These are phyloP conservation scores for Heliosperma pusillum DNA, from an alignment of 148 eudicot species.

Conservation along the genomic window DNA sequence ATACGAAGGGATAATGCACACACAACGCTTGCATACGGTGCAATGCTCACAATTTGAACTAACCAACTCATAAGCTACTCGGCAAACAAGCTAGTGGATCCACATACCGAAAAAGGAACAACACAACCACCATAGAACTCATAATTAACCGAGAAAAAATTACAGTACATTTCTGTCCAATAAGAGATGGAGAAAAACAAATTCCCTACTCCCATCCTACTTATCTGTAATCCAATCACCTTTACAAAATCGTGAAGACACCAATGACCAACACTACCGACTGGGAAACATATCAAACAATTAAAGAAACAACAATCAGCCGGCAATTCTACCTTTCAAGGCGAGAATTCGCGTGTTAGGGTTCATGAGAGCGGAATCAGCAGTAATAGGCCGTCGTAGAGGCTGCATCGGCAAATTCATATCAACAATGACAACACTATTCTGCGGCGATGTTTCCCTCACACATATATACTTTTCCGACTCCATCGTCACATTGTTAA, in stretches of 20 bases:
- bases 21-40: background rate
- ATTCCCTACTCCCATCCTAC: background rate
- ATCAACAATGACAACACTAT: slow-evolving; percentile 90
- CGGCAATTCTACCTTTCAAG: slow-evolving; percentile 59
- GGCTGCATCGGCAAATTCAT: slow-evolving; percentile 98
- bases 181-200: no score
- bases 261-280: background rate
- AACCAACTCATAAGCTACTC: background rate
- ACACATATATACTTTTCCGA: slow-evolving; percentile 96
- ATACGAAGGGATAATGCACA: no score
- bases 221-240: background rate
- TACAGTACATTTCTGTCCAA: no score
- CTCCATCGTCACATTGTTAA: slow-evolving; percentile 98
- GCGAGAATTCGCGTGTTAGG: slow-evolving; percentile 82
- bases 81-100: background rate
- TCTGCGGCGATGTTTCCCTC: slow-evolving; percentile 90
- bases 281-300: background rate
- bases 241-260: background rate
- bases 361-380: slow-evolving; percentile 96
- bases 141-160: no score
- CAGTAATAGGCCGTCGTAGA: slow-evolving; percentile 89
- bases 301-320: background rate
- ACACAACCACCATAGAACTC: no score
- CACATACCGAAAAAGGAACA: background rate
- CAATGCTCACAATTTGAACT: background rate